Percentiles rank a stretch among this genome's conserved stretches.
These are phyloP conservation scores for Globisporangium sylvaticum DNA, from an alignment of 352 stramenopile species.

Conservation along the genomic window DNA sequence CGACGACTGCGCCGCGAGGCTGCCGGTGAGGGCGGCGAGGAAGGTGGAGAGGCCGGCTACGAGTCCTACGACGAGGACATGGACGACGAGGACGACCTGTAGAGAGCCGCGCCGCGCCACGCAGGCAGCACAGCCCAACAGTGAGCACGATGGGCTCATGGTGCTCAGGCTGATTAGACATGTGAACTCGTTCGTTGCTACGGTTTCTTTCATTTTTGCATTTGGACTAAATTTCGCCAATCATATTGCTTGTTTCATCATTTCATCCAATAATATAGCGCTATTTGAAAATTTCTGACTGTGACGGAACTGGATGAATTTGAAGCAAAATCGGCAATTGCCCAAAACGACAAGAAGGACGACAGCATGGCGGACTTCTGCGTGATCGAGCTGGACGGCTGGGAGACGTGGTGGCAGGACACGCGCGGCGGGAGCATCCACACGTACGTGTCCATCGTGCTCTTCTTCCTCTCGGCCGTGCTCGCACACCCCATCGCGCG, in stretches of 20 bases:
- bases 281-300: too few species aligned
- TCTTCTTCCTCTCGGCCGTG: slow-evolving; percentile 77
- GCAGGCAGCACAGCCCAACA: background rate
- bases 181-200: slow-evolving; percentile 4
- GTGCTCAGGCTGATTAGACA: background rate
- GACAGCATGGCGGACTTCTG: slow-evolving; percentile 29
- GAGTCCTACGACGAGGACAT: slow-evolving; percentile 35
- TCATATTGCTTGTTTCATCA: slow-evolving; percentile 18
- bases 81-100: slow-evolving; percentile 27
- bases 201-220: background rate
- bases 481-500: slow-evolving; percentile 64
- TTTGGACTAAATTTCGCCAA: slow-evolving; percentile 18
- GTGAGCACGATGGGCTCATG: background rate
- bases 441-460: slow-evolving; percentile 66
- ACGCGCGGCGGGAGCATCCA: slow-evolving; percentile 41
- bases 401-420: slow-evolving; percentile 53
- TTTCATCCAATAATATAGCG: slow-evolving; percentile 22
- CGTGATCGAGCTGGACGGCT: slow-evolving; percentile 47
- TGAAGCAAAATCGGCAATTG: background rate
- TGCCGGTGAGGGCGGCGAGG: slow-evolving; percentile 23
- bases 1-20: slow-evolving; percentile 21
- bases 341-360: background rate
- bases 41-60: slow-evolving; percentile 20
- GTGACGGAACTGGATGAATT: background rate
- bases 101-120: too few species aligned